These are phyloP conservation scores for Erythrobasidium yunnanense DNA, from an alignment of 768 basidiomycete genomes.

Conservation along the genomic window DNA sequence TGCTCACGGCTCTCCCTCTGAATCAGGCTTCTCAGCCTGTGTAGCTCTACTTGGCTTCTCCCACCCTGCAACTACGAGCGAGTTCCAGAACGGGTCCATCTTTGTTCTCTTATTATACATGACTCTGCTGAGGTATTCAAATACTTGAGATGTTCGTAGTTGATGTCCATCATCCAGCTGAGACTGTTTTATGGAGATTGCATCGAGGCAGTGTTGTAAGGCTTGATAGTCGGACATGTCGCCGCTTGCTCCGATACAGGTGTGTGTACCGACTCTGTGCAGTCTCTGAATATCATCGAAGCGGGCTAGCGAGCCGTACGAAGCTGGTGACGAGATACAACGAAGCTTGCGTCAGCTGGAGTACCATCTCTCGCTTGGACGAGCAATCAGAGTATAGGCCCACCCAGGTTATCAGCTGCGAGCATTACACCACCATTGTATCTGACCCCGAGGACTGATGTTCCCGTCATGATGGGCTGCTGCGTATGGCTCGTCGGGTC, in stretches of 20 bases:
- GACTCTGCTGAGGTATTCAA: conserved; percentile 77
- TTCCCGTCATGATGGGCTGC: conserved; percentile 91
- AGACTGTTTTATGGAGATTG: conserved; percentile 44
- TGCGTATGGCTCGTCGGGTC: conserved; percentile 18
- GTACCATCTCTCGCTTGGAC: not conserved
- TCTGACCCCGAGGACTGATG: conserved; percentile 86
- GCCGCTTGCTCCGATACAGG: conserved; percentile 80
- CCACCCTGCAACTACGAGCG: conserved; percentile 80
- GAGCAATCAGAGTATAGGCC: conserved; percentile 35
- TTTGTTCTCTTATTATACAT: conserved; percentile 82
- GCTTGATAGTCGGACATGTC: conserved; percentile 98
- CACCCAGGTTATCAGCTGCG: conserved; percentile 94
- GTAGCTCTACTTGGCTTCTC: conserved; percentile 68
- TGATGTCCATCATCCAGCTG: conserved; percentile 60
- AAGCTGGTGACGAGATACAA: conserved; percentile 49
- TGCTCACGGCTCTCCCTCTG: not conserved
- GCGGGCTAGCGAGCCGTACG: conserved; percentile 91
- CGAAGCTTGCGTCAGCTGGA: not conserved
- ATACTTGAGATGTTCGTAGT: conserved; percentile 77
- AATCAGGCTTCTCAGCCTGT: not conserved
- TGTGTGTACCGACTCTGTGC: conserved; percentile 67
- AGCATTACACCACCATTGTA: conserved; percentile 97
- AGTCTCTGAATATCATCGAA: conserved; percentile 91
- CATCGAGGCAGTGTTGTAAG: conserved; percentile 68
- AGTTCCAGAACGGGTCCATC: conserved; percentile 91